Evolutionary conservation across 2,329 filamentous ascomycete species (phyloP), one percentile per base, ranked within the genome.

Genomic region (Paracoccidioides brasiliensis): DNA sequence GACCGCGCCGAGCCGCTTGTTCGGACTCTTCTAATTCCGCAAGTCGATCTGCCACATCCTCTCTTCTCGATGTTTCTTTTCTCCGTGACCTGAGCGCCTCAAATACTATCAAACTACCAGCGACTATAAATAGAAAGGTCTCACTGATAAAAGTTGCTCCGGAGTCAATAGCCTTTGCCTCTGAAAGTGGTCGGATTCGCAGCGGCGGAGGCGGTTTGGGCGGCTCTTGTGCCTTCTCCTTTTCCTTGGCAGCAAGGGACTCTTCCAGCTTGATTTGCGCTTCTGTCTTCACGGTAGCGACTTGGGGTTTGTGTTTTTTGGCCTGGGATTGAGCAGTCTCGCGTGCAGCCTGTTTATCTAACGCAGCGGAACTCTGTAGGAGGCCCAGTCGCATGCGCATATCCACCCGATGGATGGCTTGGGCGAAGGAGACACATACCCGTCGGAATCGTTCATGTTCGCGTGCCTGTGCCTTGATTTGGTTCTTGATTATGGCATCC

Each of bases 101-200:
- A 54, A 80, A 80, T 0, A 85, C 66, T 46, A 86, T 81, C 57
- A 85, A 68, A 0, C 78, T 72, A 5, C 80, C 81, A 1, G 80
- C 83, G 10, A 86, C 83, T 3, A 76, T 62, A 61, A 86, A 85
- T 42, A 86, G 74, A 64, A 86, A 86, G 0, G 79, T 70, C 64
- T 86, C 83, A 37, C 80, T 81, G 51, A 84, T 83, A 63, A 86
- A 86, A 59, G 83, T 85, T 3, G 83, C 83, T 3, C 83, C 83
- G 41, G 79, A 78, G 64, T 86, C 83, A 55, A 86, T 85, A 0
- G 83, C 83, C 62, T 85, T 84, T 10, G 79, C 76, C 65, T 86
- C 83, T 2, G 80, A 80, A 9, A 86, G 71, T 6, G 83, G 83
- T 46, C 82, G 73, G 55, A 86, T 85, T 38, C 77, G 76, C 5